Evolutionary conservation across 352 stramenopile species (phyloP), one percentile per base, ranked within the genome.

Genomic region (Ophiocytium majus): DNA sequence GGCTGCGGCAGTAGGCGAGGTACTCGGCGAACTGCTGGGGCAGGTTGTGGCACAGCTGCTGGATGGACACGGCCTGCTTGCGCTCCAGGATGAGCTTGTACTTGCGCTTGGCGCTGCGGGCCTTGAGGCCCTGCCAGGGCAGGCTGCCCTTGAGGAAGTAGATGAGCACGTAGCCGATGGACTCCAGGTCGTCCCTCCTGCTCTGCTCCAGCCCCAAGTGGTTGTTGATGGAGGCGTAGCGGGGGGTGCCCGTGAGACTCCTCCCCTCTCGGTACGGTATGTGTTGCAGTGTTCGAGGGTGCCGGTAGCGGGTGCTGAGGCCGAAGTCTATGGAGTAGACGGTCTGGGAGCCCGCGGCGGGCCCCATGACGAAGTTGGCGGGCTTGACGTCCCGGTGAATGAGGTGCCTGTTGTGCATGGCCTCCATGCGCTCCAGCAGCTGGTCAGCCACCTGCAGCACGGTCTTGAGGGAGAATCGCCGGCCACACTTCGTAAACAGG

Each of bases 201-300:
- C 94, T 98, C 88, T 99, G 96, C 89, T 99, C 96, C 83, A 99
- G 97, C 85, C 97, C 97, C 85, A 99, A 94, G 91, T 99, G 97
- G 84, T 98, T 99, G 90, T 98, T 98, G 88, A 99, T 98, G 78
- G 94, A 98, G 36, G 96, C 96, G 89, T 99, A 99, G 91, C 97
- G 95, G 32, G 84, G 84, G n/a, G 84, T 88, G 0, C 97, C 97
- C 28, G 96, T 99, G 19, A 98, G 90, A 74, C 91, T 93, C 81
- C 95, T 91, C 80, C 94, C 93, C 85, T 98, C 94, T 33, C 94
- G 90, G 86, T 97, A 94, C 63, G 94, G 93, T 88, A 98, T 98
- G 89, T 98, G 95, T 81, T 97, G 93, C 19, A 97, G 91, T 32
- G 94, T 98, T 63, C 94, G 90, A 23, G 95, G 94, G 89, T 98